Evolutionary conservation across 768 basidiomycete species (phyloP).

Genomic region (Termitomyces heimii): DNA sequence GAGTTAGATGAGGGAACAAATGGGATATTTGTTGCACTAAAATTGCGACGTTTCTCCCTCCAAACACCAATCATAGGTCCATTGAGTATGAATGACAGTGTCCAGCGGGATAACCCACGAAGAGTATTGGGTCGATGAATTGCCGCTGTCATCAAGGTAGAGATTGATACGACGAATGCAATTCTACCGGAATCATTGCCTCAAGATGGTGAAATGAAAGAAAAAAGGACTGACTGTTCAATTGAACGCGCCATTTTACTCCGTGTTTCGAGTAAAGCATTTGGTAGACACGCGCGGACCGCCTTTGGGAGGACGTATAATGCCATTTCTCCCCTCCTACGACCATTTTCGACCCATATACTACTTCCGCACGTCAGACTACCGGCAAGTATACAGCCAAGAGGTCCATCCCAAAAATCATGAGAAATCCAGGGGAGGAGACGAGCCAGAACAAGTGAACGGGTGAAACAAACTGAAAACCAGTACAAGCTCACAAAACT

Average conservation of each 20-base stretch:
- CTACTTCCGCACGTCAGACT: constrained; percentile 68
- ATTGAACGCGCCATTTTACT: constrained; percentile 30
- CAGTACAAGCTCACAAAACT: constrained; percentile 68
- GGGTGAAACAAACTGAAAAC: constrained; percentile 62
- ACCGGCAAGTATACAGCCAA: constrained; percentile 59
- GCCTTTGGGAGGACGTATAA: constrained; percentile 74
- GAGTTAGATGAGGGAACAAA: background rate
- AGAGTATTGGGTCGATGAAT: constrained; percentile 57
- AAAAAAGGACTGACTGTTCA: constrained; percentile 46
- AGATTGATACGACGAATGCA: constrained; percentile 56
- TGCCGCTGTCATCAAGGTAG: constrained; percentile 59
- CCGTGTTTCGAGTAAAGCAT: constrained; percentile 42
- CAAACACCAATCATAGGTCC: constrained; percentile 52
- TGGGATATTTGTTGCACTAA: constrained; percentile 8
- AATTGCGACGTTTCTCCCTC: constrained; percentile 34
- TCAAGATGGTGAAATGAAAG: background rate
- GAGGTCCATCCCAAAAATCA: constrained; percentile 76
- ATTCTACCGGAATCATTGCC: constrained; percentile 31
- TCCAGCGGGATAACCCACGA: constrained; percentile 72
- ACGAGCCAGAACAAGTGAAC: constrained; percentile 59
- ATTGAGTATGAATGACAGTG: constrained; percentile 57
- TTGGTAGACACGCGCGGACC: constrained; percentile 55
- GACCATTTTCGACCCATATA: constrained; percentile 73
- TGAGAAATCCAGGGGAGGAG: constrained; percentile 65
- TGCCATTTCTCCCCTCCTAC: constrained; percentile 72